These are phyloP conservation scores for Tagetes patula DNA, from an alignment of 129 eudicot species.

Conservation along the genomic window DNA sequence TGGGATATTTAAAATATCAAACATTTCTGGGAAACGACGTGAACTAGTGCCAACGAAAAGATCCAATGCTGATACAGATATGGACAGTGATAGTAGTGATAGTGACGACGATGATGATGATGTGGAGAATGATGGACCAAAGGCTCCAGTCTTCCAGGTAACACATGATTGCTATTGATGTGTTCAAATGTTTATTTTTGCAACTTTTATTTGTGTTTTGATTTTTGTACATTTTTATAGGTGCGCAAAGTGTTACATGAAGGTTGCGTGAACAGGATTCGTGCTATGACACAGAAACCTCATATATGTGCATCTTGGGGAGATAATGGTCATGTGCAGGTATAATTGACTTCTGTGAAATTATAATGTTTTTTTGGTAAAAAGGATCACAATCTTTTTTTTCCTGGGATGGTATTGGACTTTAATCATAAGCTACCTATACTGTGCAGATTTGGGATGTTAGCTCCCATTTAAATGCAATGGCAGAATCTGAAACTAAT, in stretches of 20 bases:
- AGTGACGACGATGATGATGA: conserved; percentile 75
- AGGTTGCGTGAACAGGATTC: conserved; percentile 89
- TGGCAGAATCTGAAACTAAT: conserved; percentile 63
- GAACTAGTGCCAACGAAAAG: conserved; percentile 63
- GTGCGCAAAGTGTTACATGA: conserved; percentile 81
- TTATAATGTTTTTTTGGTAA: not conserved
- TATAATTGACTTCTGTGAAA: conserved; percentile 1
- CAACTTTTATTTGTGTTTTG: not conserved
- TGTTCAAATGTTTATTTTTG: not conserved
- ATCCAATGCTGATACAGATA: conserved; percentile 58
- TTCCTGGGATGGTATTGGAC: not conserved
- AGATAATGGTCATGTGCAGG: conserved; percentile 94
- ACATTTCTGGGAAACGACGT: conserved; percentile 79
- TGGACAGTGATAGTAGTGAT: conserved; percentile 76
- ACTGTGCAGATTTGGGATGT: conserved; percentile 84
- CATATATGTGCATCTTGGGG: conserved; percentile 96
- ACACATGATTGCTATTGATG: conserved; percentile 14
- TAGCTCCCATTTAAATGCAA: conserved; percentile 65
- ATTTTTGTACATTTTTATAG: conserved; percentile 42
- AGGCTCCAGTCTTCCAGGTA: conserved; percentile 76
- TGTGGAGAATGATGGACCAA: conserved; percentile 49
- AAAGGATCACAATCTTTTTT: not conserved
- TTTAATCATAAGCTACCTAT: not conserved
- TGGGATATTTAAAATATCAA: conserved; percentile 81
- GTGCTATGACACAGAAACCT: conserved; percentile 92